Conservation (phyloP, 371 early-diverging fungal genomes). For the Caulochytrium protostelioides region DNA sequence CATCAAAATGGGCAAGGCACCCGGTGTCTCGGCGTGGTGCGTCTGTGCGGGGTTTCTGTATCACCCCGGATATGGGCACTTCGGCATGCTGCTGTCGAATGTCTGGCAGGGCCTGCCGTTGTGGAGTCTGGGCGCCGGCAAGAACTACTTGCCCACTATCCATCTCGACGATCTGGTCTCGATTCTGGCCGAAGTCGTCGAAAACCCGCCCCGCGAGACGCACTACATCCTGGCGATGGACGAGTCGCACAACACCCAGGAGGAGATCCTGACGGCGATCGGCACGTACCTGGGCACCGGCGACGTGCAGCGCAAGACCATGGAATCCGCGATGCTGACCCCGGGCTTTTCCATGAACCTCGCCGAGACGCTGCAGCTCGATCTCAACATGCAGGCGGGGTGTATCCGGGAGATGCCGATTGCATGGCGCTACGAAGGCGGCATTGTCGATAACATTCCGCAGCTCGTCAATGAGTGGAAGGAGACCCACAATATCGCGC, state of each 20-base stretch:
- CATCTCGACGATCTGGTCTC: constrained; percentile 25
- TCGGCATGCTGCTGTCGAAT: constrained; percentile 25
- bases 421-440: constrained; percentile 33
- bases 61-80: constrained; percentile 23
- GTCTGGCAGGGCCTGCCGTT: too few species aligned
- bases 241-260: constrained; percentile 19
- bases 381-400: constrained; percentile 26
- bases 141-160: constrained; percentile 24
- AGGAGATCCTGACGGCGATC: constrained; percentile 21
- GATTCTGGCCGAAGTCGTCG: constrained; percentile 22
- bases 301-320: constrained; percentile 17
- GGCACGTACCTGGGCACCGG: constrained; percentile 13
- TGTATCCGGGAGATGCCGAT: constrained; percentile 25
- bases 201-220: constrained; percentile 16
- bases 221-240: constrained; percentile 28
- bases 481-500: constrained; percentile 21
- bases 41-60: constrained; percentile 24
- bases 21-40: constrained; percentile 19
- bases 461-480: constrained; percentile 25
- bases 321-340: constrained; percentile 24
- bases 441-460: constrained; percentile 23
- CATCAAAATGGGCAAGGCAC: constrained; percentile 23
- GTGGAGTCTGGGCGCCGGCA: constrained; percentile 5
- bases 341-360: constrained; percentile 11
- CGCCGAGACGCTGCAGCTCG: too few species aligned